A percentile compares a stretch with the other conserved stretches of the same genome.
Conservation (phyloP, 164 flowering plant species). For the Vitis rotundifolia region DNA sequence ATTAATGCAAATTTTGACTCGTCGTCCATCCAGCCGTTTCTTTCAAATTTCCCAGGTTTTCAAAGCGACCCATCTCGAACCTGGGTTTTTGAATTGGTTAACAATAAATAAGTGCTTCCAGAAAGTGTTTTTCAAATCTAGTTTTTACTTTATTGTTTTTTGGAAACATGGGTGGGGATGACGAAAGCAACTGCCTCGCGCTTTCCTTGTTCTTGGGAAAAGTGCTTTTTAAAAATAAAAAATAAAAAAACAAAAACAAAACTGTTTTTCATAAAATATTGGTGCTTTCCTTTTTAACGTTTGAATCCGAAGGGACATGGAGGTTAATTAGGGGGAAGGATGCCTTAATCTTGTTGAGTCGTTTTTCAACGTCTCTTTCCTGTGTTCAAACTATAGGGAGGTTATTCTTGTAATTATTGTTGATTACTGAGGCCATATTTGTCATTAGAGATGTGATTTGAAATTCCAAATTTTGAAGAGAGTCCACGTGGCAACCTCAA, state of each 20-base stretch:
- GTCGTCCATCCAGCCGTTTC: neutral
- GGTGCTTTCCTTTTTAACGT: conserved; percentile 4
- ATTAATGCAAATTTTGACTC: conserved; percentile 23
- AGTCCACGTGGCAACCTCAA: too few species aligned
- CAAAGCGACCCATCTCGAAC: neutral
- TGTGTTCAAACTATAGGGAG: neutral
- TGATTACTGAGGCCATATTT: neutral
- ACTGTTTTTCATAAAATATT: neutral
- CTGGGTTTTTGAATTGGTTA: too few species aligned
- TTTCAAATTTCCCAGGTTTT: neutral
- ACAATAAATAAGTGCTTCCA: too few species aligned
- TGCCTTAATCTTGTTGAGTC: conserved; percentile 7
- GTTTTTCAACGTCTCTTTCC: conserved; percentile 11
- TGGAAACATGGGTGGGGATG: conserved; percentile 1
- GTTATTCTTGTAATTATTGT: neutral
- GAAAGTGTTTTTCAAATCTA: conserved; percentile 3
- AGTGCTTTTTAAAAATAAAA: conserved; percentile 9
- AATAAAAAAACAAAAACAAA: neutral
- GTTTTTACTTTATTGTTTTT: too few species aligned
- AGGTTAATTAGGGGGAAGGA: conserved; percentile 2
- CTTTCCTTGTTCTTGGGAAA: conserved; percentile 6
- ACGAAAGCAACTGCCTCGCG: conserved; percentile 14
- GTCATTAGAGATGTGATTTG: neutral
- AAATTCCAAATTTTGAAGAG: neutral
- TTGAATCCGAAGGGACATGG: conserved; percentile 23